Conservation (phyloP, 2,329 filamentous ascomycete genomes). For the Pyrenophora seminiperda region DNA sequence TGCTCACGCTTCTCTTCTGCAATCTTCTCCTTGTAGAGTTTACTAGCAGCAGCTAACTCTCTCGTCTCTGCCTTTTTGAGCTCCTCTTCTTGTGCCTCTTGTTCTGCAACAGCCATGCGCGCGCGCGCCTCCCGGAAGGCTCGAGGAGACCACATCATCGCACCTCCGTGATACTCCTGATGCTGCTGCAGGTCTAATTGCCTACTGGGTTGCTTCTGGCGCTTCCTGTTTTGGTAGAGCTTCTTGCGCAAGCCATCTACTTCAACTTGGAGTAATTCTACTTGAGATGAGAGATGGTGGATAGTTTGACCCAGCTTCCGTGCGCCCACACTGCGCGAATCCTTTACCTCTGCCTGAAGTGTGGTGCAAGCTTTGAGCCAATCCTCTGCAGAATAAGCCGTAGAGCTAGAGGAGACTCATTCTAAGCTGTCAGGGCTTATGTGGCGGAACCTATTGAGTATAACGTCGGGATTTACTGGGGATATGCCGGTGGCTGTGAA, state of each 20-base stretch:
- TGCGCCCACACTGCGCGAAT: no score
- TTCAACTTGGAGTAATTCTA: background rate
- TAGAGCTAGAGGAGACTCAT: background rate
- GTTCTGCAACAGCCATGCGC: background rate
- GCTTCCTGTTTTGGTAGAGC: background rate
- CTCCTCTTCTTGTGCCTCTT: background rate
- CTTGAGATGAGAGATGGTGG: background rate
- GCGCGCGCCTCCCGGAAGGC: background rate
- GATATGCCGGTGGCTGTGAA: background rate
- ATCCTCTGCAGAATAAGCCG: background rate
- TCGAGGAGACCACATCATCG: conserved; percentile 5
- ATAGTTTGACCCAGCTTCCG: background rate
- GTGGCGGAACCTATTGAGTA: background rate
- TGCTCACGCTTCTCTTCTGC: background rate
- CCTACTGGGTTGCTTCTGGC: background rate
- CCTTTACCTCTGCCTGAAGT: no score
- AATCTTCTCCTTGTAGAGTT: conserved; percentile 1
- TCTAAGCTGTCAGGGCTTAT: background rate
- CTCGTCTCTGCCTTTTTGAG: conserved; percentile 1
- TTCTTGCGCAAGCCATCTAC: background rate
- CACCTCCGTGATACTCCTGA: conserved; percentile 1
- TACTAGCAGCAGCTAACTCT: background rate
- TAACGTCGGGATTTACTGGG: background rate
- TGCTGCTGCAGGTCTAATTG: background rate
- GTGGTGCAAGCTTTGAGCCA: no score